Conservation (phyloP, 345 rosid species). For the Cardamine resedifolia region DNA sequence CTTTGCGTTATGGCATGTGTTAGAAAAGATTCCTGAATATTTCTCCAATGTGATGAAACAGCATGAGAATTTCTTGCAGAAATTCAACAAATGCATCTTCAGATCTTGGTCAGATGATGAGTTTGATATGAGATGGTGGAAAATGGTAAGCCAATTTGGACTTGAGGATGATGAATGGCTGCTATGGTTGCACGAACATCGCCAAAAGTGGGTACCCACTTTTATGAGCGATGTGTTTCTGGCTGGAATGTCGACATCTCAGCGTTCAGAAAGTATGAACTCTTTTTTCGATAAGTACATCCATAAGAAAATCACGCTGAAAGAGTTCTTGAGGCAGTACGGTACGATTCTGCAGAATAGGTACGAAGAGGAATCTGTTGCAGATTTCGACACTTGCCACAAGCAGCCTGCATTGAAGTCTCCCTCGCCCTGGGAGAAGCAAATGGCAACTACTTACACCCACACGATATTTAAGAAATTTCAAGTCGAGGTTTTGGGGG, state of each 20-base stretch:
- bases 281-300: slow-evolving; percentile 60
- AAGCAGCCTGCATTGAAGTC: slow-evolving; percentile 65
- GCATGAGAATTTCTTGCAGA: slow-evolving; percentile 53
- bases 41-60: slow-evolving; percentile 44
- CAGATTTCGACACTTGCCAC: slow-evolving; percentile 67
- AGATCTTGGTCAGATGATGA: slow-evolving; percentile 61
- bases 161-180: slow-evolving; percentile 57
- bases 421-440: slow-evolving; percentile 74
- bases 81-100: slow-evolving; percentile 64
- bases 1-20: slow-evolving; percentile 48
- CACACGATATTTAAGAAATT: slow-evolving; percentile 65
- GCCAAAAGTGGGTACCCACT: slow-evolving; percentile 58
- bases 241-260: slow-evolving; percentile 61
- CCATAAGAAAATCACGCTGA: slow-evolving; percentile 59
- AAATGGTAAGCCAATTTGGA: slow-evolving; percentile 58
- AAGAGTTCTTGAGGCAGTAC: slow-evolving; percentile 62
- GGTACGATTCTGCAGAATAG: slow-evolving; percentile 55
- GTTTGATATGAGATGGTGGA: slow-evolving; percentile 64
- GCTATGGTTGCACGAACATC: slow-evolving; percentile 55
- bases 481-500: slow-evolving; percentile 70
- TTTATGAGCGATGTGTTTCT: slow-evolving; percentile 49
- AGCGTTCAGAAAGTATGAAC: slow-evolving; percentile 61
- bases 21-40: slow-evolving; percentile 48
- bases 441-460: slow-evolving; percentile 55
- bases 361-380: slow-evolving; percentile 66